Evolutionary conservation across 257 asterid species (phyloP), one percentile per base, ranked within the genome.

Genomic region (Capsicum pubescens): DNA sequence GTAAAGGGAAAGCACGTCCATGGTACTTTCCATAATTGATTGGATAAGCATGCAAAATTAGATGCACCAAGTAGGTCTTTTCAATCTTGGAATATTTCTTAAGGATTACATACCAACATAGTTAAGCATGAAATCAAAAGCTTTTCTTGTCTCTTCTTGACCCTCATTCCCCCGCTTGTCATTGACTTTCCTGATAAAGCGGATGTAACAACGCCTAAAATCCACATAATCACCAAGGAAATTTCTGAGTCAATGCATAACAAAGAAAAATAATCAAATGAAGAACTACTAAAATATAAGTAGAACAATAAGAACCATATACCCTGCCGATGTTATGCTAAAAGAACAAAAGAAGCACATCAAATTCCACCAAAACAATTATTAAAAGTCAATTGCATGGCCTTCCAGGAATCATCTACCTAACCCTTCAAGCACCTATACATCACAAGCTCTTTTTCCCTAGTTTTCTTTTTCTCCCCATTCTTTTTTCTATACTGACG

Each of bases 131-230:
- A 95, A 97, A 84, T 97, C 98, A 90, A 85, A 97, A 90, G 99
- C 98, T 86, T 93, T 97, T 82, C 92, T 94, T 19, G 98, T 95
- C 93, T 97, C 99, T 87, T 93, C 97, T 85, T 92, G 98, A 54
- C 98, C 96, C 86, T 97, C 98, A 58, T 89, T 80, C 84, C 98
- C 98, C 90, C 90, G 95, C 88, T 90, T 95, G 72, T 93, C 99
- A 83, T 97, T 92, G 81, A 93, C 91, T 85, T 94, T 97, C 87
- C 97, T 91, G 82, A 97, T 93, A 88, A 93, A 97, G 59, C 94
- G 97, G 83, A 97, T 97, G 89, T 97, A 97, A 89, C 98, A 93
- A 80, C 97, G 95, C 99, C 99, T 97, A 91, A 87, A 89, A 79
- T 83, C 68, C 77, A 83, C 10, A 77, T 9, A 36, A 80, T 66